Evolutionary conservation across 208 protist species (phyloP), one percentile per base, ranked within the genome.

Genomic region (Endotrypanum monterogeii): DNA sequence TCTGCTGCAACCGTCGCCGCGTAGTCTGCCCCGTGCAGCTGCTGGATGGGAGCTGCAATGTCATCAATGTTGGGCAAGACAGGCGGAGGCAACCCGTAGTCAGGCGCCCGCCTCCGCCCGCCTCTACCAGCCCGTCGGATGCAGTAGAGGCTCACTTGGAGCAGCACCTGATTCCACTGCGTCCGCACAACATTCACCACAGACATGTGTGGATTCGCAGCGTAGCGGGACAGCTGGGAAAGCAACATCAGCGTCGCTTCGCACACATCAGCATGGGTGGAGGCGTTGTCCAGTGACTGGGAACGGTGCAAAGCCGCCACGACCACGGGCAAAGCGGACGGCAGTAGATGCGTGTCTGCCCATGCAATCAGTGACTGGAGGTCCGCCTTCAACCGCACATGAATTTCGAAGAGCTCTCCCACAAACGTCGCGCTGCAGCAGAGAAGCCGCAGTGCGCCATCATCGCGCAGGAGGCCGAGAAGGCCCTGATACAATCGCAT

Each of bases 61-160:
- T 85, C 69, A 41, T 65, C 41, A 7, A 82, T 28, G 41, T 16
- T 46, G 6, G 83, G 83, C 73, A 84, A 74, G 37, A 62, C 56
- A 8, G 76, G 48, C 12, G 73, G 67, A 20, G 82, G 71, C 55
- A 79, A 54, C 61, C 71, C 73, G 39, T 71, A 73, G 39, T 78
- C 71, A 1, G 65, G 46, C 1, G 73, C 67, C 32, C 69, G 72
- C 60, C 73, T 69, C 16, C 56, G 50, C 4, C 84, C 76, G 41
- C 80, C 73, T 35, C 81, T 39, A 46, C 77, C 74, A 23, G 68
- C 55, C 50, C 61, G 67, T 39, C 79, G 71, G 48, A 79, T 72
- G 73, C 88, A 93, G 80, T 95, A 95, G 37, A 92, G 74, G 50
- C 73, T 79, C 55, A 88, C 69, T 25, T 71, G 73, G 66, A 89